Conservation (phyloP, 2,329 filamentous ascomycete species). For the Ceratocystis destructans region DNA sequence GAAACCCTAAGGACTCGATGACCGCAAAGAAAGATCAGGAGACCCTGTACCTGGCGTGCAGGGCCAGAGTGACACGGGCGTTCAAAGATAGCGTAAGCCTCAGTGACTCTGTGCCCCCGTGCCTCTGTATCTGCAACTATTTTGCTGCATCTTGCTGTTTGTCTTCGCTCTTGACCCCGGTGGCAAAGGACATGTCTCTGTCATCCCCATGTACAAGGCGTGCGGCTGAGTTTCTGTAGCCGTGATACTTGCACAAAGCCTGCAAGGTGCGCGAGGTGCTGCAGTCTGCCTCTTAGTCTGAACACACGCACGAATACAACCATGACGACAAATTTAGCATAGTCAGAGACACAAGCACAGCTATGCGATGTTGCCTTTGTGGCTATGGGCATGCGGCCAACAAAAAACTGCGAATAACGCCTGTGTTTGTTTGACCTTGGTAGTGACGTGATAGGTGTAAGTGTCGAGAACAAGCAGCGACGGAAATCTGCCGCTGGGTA, state of each 20-base stretch:
- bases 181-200: background rate
- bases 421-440: background rate
- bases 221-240: slow-evolving; percentile 8
- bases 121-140: background rate
- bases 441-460: background rate
- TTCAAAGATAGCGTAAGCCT: background rate
- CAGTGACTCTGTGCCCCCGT: background rate
- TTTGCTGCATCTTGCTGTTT: background rate
- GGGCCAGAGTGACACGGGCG: background rate
- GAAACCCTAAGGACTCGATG: background rate
- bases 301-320: background rate
- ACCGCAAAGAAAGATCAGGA: too few species aligned
- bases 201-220: background rate
- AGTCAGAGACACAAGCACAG: background rate
- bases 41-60: background rate
- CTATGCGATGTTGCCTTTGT: background rate
- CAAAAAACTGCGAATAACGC: background rate
- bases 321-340: background rate
- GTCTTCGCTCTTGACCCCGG: background rate
- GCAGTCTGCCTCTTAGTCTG: background rate
- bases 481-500: background rate
- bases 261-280: background rate
- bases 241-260: background rate
- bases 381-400: background rate
- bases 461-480: background rate